Percentiles rank a stretch among this genome's conserved stretches.
Evolutionary conservation across 1,139 yeast species (phyloP).

Genomic region (Candida gigantensis): DNA sequence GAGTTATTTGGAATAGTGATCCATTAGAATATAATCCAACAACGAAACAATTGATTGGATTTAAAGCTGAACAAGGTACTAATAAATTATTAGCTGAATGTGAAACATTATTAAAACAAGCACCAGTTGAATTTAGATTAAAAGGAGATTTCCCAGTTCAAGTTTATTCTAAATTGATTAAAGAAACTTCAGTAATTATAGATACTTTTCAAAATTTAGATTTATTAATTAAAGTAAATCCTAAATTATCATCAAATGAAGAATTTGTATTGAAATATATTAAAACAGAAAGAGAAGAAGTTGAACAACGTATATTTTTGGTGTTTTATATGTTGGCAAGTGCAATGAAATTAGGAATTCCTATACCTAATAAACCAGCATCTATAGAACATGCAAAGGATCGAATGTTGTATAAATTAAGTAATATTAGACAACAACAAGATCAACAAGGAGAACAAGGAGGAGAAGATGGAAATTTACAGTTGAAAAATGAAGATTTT

Average conservation of each 20-base stretch:
- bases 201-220: slow-evolving; percentile 77
- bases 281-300: slow-evolving; percentile 60
- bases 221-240: slow-evolving; percentile 65
- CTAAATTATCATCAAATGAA: slow-evolving; percentile 55
- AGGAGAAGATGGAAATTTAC: slow-evolving; percentile 19
- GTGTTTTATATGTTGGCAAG: slow-evolving; percentile 79
- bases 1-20: slow-evolving; percentile 73
- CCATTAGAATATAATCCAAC: slow-evolving; percentile 38
- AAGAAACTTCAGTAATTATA: slow-evolving; percentile 62
- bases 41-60: slow-evolving; percentile 41
- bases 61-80: slow-evolving; percentile 54
- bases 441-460: too few species aligned
- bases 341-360: slow-evolving; percentile 73
- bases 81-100: slow-evolving; percentile 64
- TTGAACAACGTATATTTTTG: slow-evolving; percentile 70
- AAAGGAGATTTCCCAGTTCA: slow-evolving; percentile 70
- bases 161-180: slow-evolving; percentile 52
- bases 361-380: slow-evolving; percentile 75
- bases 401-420: slow-evolving; percentile 63
- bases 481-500: slow-evolving; percentile 63
- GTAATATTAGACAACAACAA: slow-evolving; percentile 44
- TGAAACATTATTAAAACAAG: slow-evolving; percentile 61
- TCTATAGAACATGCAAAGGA: slow-evolving; percentile 77
- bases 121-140: slow-evolving; percentile 73
- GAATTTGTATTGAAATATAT: slow-evolving; percentile 57